phyloP scores from a whole-genome alignment of 2,329 filamentous ascomycete genomes.

The Cytospora mali region DNA sequence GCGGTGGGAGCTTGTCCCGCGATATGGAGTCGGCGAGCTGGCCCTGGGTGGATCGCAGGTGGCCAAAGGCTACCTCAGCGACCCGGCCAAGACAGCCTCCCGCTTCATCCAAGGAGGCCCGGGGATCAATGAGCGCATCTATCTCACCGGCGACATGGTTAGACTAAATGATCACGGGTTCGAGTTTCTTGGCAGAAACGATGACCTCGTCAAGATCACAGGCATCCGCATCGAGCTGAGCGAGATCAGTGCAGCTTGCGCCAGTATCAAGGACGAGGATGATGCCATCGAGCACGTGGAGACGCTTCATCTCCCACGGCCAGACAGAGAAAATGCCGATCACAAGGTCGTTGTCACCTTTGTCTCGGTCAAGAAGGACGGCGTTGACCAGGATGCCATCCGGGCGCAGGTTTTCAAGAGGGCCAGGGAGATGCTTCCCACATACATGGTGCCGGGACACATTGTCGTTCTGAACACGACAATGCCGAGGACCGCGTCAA shows the following conservation, averaged over 20 bases:
- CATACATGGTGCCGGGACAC: slow-evolving; percentile 41
- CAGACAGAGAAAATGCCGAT: slow-evolving; percentile 34
- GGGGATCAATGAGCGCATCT: slow-evolving; percentile 21
- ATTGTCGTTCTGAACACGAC: slow-evolving; percentile 35
- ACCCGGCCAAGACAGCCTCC: slow-evolving; percentile 19
- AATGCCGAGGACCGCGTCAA: slow-evolving; percentile 40
- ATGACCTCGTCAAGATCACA: slow-evolving; percentile 29
- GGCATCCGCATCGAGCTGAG: slow-evolving; percentile 30
- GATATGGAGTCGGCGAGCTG: slow-evolving; percentile 22
- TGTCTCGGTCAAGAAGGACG: slow-evolving; percentile 32
- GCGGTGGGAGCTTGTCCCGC: slow-evolving; percentile 17
- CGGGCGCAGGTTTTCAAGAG: slow-evolving; percentile 22
- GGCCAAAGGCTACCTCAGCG: slow-evolving; percentile 26
- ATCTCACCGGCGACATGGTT: slow-evolving; percentile 32
- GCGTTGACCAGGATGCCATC: slow-evolving; percentile 3
- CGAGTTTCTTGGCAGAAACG: slow-evolving; percentile 31
- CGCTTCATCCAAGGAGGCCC: slow-evolving; percentile 27
- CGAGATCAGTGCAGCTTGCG: slow-evolving; percentile 37
- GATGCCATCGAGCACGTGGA: slow-evolving; percentile 41
- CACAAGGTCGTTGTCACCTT: slow-evolving; percentile 42
- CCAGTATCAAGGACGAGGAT: slow-evolving; percentile 37
- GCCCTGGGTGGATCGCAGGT: slow-evolving; percentile 29
- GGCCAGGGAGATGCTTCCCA: slow-evolving; percentile 25
- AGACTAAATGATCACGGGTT: slow-evolving; percentile 24
- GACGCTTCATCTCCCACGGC: slow-evolving; percentile 38